Percentiles rank a stretch among this genome's conserved stretches.
phyloP scores from a whole-genome alignment of 305 asterid species.

The Rubia occidens region DNA sequence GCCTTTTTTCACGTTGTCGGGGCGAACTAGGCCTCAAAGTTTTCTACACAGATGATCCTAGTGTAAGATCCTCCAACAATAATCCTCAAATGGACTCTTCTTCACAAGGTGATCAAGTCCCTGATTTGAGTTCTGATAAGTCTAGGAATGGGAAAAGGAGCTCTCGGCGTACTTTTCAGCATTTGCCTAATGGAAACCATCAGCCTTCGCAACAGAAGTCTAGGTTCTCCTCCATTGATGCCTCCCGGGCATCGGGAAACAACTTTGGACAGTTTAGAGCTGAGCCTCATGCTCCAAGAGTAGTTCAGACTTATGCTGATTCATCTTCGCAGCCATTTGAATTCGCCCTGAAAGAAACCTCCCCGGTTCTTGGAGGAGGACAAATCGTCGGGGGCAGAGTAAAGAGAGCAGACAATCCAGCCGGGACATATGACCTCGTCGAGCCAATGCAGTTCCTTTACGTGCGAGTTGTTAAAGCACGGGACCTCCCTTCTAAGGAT shows the following conservation, averaged over 20 bases:
- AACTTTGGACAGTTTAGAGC: conserved; percentile 42
- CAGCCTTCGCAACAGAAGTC: conserved; percentile 26
- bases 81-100: conserved; percentile 35
- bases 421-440: conserved; percentile 74
- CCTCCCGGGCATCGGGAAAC: conserved; percentile 25
- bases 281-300: conserved; percentile 37
- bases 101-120: conserved; percentile 28
- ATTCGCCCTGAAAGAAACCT: conserved; percentile 67
- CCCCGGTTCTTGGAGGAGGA: conserved; percentile 86
- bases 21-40: conserved; percentile 83
- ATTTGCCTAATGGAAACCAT: conserved; percentile 38
- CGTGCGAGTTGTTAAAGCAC: conserved; percentile 79
- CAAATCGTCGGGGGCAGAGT: conserved; percentile 62
- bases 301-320: conserved; percentile 33
- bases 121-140: conserved; percentile 20
- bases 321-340: conserved; percentile 51
- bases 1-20: conserved; percentile 52
- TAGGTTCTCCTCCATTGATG: conserved; percentile 17
- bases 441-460: conserved; percentile 91
- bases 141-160: conserved; percentile 33
- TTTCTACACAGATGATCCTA: conserved; percentile 55
- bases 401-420: conserved; percentile 39
- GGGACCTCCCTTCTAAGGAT: conserved; percentile 64
- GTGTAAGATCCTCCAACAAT: conserved; percentile 41
- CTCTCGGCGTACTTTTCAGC: conserved; percentile 36